Percentiles rank a stretch among this genome's conserved stretches.
Conservation (phyloP, 2,329 filamentous ascomycete genomes). For the Colletotrichum horii region DNA sequence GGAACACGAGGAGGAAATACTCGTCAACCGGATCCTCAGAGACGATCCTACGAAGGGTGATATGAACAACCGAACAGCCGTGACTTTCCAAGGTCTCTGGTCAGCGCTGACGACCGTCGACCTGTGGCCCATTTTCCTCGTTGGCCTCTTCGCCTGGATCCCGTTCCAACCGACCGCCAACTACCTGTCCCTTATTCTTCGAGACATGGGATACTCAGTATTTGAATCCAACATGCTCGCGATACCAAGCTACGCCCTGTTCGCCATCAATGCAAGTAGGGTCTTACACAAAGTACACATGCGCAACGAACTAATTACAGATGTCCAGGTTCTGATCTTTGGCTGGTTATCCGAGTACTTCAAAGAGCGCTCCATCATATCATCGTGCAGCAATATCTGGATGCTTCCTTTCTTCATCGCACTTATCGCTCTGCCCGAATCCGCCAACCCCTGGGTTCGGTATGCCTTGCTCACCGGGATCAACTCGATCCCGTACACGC, state of each 20-base stretch:
- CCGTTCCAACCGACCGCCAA: constrained; percentile 24
- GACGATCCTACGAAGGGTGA: constrained; percentile 60
- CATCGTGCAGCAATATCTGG: constrained; percentile 55
- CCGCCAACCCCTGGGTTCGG: constrained; percentile 53
- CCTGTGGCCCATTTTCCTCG: constrained; percentile 50
- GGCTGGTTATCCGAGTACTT: constrained; percentile 47
- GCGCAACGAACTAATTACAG: constrained; percentile 19
- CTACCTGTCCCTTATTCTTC: constrained; percentile 28
- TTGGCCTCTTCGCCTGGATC: constrained; percentile 48
- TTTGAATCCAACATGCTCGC: constrained; percentile 51
- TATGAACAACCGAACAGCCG: constrained; percentile 65
- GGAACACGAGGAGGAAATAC: constrained; percentile 60
- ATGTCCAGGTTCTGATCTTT: constrained; percentile 41
- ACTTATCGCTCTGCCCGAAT: constrained; percentile 43
- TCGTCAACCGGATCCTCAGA: constrained; percentile 57
- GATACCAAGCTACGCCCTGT: constrained; percentile 22
- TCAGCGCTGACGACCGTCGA: constrained; percentile 55
- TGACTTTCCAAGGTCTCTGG: constrained; percentile 55
- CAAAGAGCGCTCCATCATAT: constrained; percentile 53
- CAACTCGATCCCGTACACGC: constrained; percentile 59
- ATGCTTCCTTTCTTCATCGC: constrained; percentile 57
- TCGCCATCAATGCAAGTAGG: constrained; percentile 40
- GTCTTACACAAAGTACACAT: constrained; percentile 55
- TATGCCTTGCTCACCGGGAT: constrained; percentile 57
- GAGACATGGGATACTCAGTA: constrained; percentile 32